phyloP scores from a whole-genome alignment of 805 yeast species.

The Kodamaea leandrae region DNA sequence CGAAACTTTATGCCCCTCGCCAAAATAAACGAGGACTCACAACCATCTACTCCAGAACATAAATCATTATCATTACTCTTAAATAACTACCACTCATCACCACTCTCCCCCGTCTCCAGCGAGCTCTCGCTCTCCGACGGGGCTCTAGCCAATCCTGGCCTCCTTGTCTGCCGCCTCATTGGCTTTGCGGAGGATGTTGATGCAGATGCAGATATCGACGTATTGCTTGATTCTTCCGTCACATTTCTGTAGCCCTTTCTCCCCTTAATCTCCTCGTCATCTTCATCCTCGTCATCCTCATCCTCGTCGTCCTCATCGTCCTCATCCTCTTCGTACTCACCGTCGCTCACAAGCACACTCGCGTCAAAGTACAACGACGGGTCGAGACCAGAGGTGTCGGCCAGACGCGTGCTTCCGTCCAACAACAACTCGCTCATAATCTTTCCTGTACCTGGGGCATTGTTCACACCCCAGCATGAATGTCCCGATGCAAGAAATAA shows the following conservation, averaged over 20 bases:
- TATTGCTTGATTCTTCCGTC: background rate
- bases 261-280: slow-evolving; percentile 3
- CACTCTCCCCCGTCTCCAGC: slow-evolving; percentile 7
- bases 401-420: slow-evolving; percentile 77
- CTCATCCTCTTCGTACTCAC: slow-evolving; percentile 14
- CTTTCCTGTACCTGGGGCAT: slow-evolving; percentile 96
- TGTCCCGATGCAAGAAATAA: slow-evolving; percentile 87
- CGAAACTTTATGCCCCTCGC: too few relatives aligned
- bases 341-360: slow-evolving; percentile 36
- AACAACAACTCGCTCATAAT: slow-evolving; percentile 81
- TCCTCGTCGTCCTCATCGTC: slow-evolving; percentile 11
- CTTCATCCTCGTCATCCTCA: slow-evolving; percentile 7
- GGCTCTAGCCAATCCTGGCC: background rate
- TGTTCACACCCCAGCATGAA: slow-evolving; percentile 98
- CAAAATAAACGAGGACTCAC: too few relatives aligned
- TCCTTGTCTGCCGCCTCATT: background rate
- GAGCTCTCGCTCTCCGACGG: background rate
- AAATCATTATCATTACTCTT: background rate
- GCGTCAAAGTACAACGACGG: slow-evolving; percentile 89
- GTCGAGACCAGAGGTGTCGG: slow-evolving; percentile 78
- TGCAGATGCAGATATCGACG: slow-evolving; percentile 3
- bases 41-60: too few relatives aligned
- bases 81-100: slow-evolving; percentile 3
- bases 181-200: too few relatives aligned
- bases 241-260: background rate